A percentile compares a stretch with the other conserved stretches of the same genome.
Conservation (phyloP, 2,329 filamentous ascomycete species). For the Domatiomyces globalis region DNA sequence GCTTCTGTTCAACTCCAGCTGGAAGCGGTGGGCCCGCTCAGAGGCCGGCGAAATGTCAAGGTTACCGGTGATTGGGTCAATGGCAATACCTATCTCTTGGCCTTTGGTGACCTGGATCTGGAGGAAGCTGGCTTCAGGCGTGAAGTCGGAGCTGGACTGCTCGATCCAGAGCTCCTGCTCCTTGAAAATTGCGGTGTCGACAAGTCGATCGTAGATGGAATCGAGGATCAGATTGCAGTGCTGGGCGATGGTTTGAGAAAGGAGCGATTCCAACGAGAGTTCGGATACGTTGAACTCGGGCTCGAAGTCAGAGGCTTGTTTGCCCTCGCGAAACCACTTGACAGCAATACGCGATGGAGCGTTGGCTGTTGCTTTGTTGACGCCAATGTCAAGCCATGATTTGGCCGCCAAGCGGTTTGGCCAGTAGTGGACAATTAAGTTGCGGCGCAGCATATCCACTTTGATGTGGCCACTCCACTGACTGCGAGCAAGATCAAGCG, state of each 20-base stretch:
- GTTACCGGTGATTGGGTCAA: conserved; percentile 67
- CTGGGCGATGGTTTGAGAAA: conserved; percentile 59
- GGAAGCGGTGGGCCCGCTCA: conserved; percentile 41
- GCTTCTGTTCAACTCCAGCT: conserved; percentile 49
- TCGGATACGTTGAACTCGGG: conserved; percentile 51
- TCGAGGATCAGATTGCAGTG: conserved; percentile 60
- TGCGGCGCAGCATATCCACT: conserved; percentile 66
- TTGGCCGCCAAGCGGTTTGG: conserved; percentile 53
- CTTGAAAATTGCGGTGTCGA: conserved; percentile 46
- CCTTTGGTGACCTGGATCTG: conserved; percentile 54
- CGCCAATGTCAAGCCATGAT: conserved; percentile 81
- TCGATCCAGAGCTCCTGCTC: conserved; percentile 45
- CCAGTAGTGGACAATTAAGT: conserved; percentile 87
- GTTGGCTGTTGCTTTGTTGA: conserved; percentile 47
- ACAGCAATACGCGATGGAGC: conserved; percentile 25
- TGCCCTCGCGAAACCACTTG: conserved; percentile 75
- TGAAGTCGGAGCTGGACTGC: conserved; percentile 43
- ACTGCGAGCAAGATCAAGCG: conserved; percentile 50
- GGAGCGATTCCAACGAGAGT: conserved; percentile 59
- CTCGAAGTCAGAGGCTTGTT: conserved; percentile 55
- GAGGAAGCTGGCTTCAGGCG: conserved; percentile 55
- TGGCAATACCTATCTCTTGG: conserved; percentile 45
- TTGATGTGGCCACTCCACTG: conserved; percentile 67
- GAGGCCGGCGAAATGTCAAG: conserved; percentile 56
- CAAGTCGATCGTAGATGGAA: conserved; percentile 49